A percentile compares a stretch with the other conserved stretches of the same genome.
Conservation (phyloP, 1,284 basidiomycete genomes). For the Cryptococcus hybrid region DNA sequence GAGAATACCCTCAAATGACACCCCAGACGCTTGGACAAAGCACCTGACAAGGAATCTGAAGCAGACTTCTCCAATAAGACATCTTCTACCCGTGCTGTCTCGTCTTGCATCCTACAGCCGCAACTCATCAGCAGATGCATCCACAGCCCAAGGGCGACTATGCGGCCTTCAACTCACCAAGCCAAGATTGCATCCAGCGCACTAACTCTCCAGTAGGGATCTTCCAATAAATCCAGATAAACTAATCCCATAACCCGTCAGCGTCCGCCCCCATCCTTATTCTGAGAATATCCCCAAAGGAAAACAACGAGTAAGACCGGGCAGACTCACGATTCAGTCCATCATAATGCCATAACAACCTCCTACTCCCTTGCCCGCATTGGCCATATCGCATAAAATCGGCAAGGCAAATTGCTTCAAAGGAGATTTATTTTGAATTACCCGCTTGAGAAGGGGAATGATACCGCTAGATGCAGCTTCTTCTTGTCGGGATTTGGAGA, state of each 20-base stretch:
- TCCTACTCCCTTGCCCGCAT: conserved; percentile 86
- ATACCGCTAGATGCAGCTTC: conserved; percentile 95
- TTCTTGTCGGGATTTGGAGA: conserved; percentile 91
- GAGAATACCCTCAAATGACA: conserved; percentile 91
- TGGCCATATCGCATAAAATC: conserved; percentile 91
- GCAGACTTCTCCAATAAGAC: conserved; percentile 68
- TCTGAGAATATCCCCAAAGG: no score
- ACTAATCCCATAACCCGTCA: conserved; percentile 46
- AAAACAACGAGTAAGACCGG: neutral
- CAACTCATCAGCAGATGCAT: neutral
- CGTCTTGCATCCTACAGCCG: conserved; percentile 77
- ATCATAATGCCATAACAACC: conserved; percentile 82
- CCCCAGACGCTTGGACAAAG: conserved; percentile 83
- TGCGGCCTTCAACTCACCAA: conserved; percentile 60
- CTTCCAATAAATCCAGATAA: conserved; percentile 80
- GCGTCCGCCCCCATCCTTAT: no score
- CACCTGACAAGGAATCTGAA: conserved; percentile 73
- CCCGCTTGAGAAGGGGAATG: conserved; percentile 82
- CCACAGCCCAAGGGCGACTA: neutral
- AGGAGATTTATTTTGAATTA: conserved; percentile 82
- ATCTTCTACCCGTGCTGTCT: conserved; percentile 89
- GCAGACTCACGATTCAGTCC: conserved; percentile 58
- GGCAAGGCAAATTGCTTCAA: conserved; percentile 96
- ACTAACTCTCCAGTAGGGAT: conserved; percentile 94
- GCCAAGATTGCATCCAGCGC: conserved; percentile 86